Percentiles rank a stretch among this genome's conserved stretches.
Conservation (phyloP, 805 yeast species). For the Metschnikowia noctiluminum region DNA sequence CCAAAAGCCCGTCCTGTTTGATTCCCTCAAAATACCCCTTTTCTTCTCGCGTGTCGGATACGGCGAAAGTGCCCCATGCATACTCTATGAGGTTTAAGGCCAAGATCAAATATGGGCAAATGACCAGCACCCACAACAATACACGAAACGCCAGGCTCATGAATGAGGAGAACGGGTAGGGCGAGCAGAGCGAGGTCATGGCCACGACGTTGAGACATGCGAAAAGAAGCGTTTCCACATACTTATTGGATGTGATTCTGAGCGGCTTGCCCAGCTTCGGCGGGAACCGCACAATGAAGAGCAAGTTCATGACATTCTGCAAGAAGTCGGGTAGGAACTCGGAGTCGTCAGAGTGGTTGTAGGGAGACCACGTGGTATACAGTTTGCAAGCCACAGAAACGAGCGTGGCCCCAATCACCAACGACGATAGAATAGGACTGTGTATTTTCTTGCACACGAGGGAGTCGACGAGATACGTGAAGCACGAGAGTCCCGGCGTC, state of each 20-base stretch:
- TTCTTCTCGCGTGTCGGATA: not conserved
- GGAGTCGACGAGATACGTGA: conserved; percentile 5
- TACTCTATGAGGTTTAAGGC: conserved; percentile 13
- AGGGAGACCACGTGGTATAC: conserved; percentile 5
- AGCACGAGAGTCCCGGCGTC: conserved; percentile 4
- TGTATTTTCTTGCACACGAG: conserved; percentile 6
- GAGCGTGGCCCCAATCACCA: conserved; percentile 2
- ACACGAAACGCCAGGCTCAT: conserved; percentile 12
- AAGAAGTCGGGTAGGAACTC: conserved; percentile 20
- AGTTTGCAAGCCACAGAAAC: conserved; percentile 6
- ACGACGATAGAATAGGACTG: conserved; percentile 19
- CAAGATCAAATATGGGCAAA: conserved; percentile 22
- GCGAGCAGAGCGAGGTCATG: conserved; percentile 11
- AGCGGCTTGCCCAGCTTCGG: conserved; percentile 10
- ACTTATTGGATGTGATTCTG: conserved; percentile 3
- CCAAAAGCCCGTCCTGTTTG: not conserved
- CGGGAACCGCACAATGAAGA: conserved; percentile 29
- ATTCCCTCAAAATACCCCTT: not conserved
- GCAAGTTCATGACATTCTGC: conserved; percentile 26
- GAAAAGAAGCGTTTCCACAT: conserved; percentile 21
- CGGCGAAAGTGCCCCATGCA: not conserved
- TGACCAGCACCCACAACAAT: conserved; percentile 18
- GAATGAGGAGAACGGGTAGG: conserved; percentile 8
- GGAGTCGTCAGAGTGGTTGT: conserved; percentile 6
- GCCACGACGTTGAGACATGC: conserved; percentile 20